Evolutionary conservation across 2,329 filamentous ascomycete genomes (phyloP), one percentile per base, ranked within the genome.

Genomic region (Colletotrichum sp.): DNA sequence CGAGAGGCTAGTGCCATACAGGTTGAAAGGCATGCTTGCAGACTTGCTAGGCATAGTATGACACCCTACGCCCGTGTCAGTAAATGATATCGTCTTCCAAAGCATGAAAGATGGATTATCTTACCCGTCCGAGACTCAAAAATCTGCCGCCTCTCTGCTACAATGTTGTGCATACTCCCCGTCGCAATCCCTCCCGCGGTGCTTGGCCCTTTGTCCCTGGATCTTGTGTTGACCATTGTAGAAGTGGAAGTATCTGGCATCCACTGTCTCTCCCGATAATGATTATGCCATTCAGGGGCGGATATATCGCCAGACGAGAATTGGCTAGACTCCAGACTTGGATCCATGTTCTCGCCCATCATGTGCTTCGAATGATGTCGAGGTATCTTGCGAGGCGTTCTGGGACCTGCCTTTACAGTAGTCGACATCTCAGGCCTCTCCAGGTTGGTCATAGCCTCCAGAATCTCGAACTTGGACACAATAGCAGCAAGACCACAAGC

Each of bases 381-480:
- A 61, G 15, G 13, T 15, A 32, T 61, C 59, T 61, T 28, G 10
- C 30, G 39, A 48, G 39, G 18, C 28, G 26, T 28, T 13, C 10
- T 34, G 26, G 59, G 39, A n/a, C 39, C 39, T 48, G 39, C 18
- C 43, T 21, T 52, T 21, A 52, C n/a, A 21, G n/a, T 21, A 15
- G 28, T 39, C 12, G 39, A 24, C n/a, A 32, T n/a, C 24, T 43
- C n/a, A 43, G 32, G 43, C 15, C n/a, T 55, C 24, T 76, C 65
- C 8, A 66, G 12, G 9, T 60, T 66, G 32, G 61, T 60, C 59
- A 59, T 36, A 21, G 66, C 48, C 26, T 70, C 65, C 16, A 74
- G 28, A 9, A 76, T 74, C 13, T 74, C 71, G 52, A 72, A 75
- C 39, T 67, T 72, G 13, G 68, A 75, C 8, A 72, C 68, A 18